Base-by-base conservation (phyloP, 2,329 filamentous ascomycete genomes). In the Cyphellophora attinorum region DNA sequence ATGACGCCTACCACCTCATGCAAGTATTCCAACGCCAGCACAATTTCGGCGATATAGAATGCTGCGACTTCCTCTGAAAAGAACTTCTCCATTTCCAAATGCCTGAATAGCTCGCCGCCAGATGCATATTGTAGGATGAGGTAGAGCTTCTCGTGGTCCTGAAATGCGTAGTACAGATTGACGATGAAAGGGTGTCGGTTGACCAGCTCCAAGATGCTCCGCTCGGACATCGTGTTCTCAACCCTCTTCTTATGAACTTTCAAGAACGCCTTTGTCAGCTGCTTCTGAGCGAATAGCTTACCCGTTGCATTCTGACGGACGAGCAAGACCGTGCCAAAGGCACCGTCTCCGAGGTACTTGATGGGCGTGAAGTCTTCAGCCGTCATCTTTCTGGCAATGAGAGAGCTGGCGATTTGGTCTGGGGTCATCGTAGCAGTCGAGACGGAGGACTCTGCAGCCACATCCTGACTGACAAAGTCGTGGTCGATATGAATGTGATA, bases 11-110 rank as follows among this genome's bases (percentile, higher is more conserved):
- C 76, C 44, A 81, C 86, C 48, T 83, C 79, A 62, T 98, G 91
- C 16, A 98, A 73, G 59, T 98, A 88, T 23, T 89, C 85, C 30
- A 98, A 74, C 18, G 91, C 93, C 15, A 98, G 75, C 4, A 94
- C 78, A 78, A 98, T 93, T 63, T 98, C 88, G 0, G 86, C 93
- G 84, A 96, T 93, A 70, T 98, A 98, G 60, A 96, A 98, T 2
- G 88, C 85, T 0, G 89, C 83, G 2, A 81, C 81, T 11, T 83
- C 72, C 61, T 96, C 89, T 11, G 81, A 72, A 49, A 98, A 96
- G 84, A 96, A 96, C 57, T 85, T 84, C 58, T 96, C 88, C 46
- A 85, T 81, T 39, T 79, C 85, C 16, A 98, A 71, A 53, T 96
- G 89, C n/a, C 84, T 86, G 57, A 98, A 98, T 5, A 98, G 71